These are phyloP conservation scores for Botrytis porri DNA, from an alignment of 2,329 filamentous ascomycete genomes.

Conservation along the genomic window DNA sequence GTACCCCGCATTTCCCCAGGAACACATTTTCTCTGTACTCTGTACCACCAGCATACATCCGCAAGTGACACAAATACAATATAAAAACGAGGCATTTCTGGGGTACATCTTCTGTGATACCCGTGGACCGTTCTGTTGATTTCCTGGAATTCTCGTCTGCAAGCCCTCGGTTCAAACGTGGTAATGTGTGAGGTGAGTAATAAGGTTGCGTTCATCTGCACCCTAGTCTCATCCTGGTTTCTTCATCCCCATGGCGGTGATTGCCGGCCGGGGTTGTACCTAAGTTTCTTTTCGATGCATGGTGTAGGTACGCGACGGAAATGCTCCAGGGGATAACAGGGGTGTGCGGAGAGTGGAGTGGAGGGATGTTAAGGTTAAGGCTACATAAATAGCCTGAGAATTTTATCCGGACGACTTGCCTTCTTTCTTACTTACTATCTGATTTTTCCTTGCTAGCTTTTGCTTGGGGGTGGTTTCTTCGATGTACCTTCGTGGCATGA, in stretches of 20 bases:
- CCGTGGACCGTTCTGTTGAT: not conserved
- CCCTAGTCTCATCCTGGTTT: not conserved
- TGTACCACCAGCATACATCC: not conserved
- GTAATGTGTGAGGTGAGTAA: not conserved
- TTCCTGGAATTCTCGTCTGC: not conserved
- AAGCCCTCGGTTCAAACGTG: not conserved
- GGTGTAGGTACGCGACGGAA: not conserved
- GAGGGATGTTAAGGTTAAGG: not conserved
- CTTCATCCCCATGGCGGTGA: not conserved
- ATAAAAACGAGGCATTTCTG: not conserved
- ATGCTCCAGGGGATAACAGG: not conserved
- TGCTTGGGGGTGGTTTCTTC: not conserved
- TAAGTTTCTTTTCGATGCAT: not conserved
- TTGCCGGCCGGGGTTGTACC: not conserved
- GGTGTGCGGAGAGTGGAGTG: not conserved
- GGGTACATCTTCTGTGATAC: not conserved
- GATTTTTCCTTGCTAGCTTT: conserved; percentile 5
- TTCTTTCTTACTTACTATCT: not conserved
- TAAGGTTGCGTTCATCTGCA: not conserved
- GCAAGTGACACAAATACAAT: not conserved
- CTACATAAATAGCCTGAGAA: conserved; percentile 2
- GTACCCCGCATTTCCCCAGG: conserved; percentile 6
- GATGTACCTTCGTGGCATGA: not conserved
- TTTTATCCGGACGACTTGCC: conserved; percentile 13
- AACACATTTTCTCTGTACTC: not conserved